Conservation (phyloP, 306 rosid species). For the Castanea sativa region DNA sequence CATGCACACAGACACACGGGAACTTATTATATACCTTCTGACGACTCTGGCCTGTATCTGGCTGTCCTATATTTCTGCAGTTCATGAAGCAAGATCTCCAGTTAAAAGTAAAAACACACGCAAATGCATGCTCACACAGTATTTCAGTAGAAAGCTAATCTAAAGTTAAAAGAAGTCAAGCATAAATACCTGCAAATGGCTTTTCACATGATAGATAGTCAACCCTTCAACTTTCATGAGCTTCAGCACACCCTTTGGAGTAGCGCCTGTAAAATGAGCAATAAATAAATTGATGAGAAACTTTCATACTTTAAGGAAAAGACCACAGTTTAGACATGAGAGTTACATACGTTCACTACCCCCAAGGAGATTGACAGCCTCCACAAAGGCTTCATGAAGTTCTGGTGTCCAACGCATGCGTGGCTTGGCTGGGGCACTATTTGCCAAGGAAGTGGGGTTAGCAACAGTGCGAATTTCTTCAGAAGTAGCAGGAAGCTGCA, state of each 20-base stretch:
- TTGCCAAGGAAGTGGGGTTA: conserved; percentile 57
- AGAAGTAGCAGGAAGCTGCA: conserved; percentile 49
- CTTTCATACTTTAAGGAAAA: conserved; percentile 25
- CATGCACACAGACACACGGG: conserved; percentile 7
- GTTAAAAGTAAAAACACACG: conserved; percentile 31
- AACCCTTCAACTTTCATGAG: conserved; percentile 91
- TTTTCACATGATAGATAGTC: conserved; percentile 98
- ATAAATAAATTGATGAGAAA: conserved; percentile 22
- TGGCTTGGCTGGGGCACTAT: conserved; percentile 62
- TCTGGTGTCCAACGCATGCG: conserved; percentile 99
- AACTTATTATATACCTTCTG: conserved; percentile 69
- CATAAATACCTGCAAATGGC: conserved; percentile 84
- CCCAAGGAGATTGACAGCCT: conserved; percentile 94
- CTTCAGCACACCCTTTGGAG: conserved; percentile 98
- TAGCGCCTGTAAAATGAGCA: conserved; percentile 65
- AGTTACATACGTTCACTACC: conserved; percentile 91
- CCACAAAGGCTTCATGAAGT: conserved; percentile 97
- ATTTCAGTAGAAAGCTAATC: conserved; percentile 13
- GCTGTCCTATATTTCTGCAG: conserved; percentile 99
- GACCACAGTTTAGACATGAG: conserved; percentile 15
- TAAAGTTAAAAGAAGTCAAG: conserved; percentile 16
- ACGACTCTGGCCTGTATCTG: conserved; percentile 91
- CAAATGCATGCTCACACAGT: neutral
- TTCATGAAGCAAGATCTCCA: conserved; percentile 30
- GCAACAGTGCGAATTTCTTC: conserved; percentile 51